Evolutionary conservation across 1,284 basidiomycete genomes (phyloP), one percentile per base, ranked within the genome.

Genomic region (Rhodofomes roseus): DNA sequence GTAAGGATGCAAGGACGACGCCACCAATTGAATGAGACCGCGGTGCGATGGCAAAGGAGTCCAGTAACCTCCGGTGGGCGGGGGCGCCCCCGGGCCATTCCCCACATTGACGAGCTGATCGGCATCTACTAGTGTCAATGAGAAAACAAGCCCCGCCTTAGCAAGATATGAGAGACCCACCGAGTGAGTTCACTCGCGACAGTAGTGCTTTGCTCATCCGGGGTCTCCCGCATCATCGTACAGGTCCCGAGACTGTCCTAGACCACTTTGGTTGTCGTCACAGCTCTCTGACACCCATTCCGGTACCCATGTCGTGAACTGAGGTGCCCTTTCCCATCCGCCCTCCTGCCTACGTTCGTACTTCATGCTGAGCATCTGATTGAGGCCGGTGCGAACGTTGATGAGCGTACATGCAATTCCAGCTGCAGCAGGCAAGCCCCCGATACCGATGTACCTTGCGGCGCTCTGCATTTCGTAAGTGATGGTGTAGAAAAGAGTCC

Each of bases 381-480:
- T 37, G 25, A 58, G 29, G 39, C 56, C 48, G 6, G 53, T 40
- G 7, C 50, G 56, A 5, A 58, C 48, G 50, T 53, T 58, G 48
- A 58, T 58, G 7, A 54, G 39, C 39, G 52, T 58, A 39, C 51
- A 58, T 7, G 56, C 56, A 2, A 58, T 41, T 8, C 56, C 56
- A 16, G 56, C 56, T 14, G 41, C 31, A 6, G 50, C 50, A n/a
- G 34, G 46, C 46, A 48, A 53, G 27, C 52, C 53, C 20, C 50
- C 41, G 7, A 40, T 25, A 39, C 56, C 40, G 12, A 58, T 20
- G 29, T 41, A 34, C 11, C 25, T 27, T 12, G 25, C 23, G 29
- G 56, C 40, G 34, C 50, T 53, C n/a, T 25, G 36, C n/a, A 31
- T n/a, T 14, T 18, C 31, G 20, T 37, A 58, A 1, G 56, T 53